phyloP scores from a whole-genome alignment of 805 yeast genomes.

The Ogataea nonfermentans region DNA sequence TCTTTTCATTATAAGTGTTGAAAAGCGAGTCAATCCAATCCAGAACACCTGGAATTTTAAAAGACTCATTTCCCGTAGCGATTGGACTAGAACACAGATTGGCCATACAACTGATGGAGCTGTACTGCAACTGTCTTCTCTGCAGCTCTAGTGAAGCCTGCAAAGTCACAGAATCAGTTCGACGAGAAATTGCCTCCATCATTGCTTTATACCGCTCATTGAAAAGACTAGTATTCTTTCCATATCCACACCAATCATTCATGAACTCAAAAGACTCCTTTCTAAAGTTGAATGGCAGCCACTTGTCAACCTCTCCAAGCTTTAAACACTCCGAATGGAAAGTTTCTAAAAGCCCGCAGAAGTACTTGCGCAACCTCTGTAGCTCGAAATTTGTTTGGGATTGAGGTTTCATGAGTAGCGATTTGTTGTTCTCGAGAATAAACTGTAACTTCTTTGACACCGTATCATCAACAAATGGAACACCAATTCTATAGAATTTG shows the following conservation, averaged over 20 bases:
- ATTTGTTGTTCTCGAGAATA: constrained; percentile 60
- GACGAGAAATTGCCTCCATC: constrained; percentile 40
- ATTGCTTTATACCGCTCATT: constrained; percentile 64
- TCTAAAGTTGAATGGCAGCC: constrained; percentile 86
- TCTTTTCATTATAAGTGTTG: constrained; percentile 52
- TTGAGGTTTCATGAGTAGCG: constrained; percentile 48
- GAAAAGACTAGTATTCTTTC: constrained; percentile 58
- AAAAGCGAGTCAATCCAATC: constrained; percentile 81
- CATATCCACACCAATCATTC: constrained; percentile 95
- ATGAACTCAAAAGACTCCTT: constrained; percentile 77
- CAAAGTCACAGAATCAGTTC: constrained; percentile 47
- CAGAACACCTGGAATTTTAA: constrained; percentile 66
- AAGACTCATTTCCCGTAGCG: constrained; percentile 49
- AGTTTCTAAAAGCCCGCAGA: constrained; percentile 76
- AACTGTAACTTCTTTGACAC: constrained; percentile 61
- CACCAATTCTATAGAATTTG: constrained; percentile 51
- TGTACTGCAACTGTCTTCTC: constrained; percentile 60
- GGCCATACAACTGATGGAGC: constrained; percentile 84
- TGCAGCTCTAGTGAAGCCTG: constrained; percentile 81
- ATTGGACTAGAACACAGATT: constrained; percentile 75
- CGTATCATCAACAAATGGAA: constrained; percentile 63
- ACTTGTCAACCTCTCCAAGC: constrained; percentile 43
- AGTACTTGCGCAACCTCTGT: constrained; percentile 77
- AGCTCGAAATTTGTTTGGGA: constrained; percentile 67
- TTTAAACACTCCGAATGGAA: constrained; percentile 58